Evolutionary conservation across 2,329 filamentous ascomycete species (phyloP).

Genomic region (Aspergillus sp.): DNA sequence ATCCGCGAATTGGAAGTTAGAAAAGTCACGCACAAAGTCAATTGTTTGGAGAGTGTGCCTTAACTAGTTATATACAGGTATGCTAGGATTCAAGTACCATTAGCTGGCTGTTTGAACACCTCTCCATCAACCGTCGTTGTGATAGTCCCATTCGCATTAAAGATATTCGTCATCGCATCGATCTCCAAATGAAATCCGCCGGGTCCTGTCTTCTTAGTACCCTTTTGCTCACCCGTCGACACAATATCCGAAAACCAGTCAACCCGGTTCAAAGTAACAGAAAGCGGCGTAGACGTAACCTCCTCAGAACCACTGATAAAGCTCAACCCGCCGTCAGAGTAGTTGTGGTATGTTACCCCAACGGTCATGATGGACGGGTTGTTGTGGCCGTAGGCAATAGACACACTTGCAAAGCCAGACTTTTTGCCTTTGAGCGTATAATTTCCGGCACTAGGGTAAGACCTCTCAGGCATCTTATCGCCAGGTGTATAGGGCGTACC

Average conservation of each 20-base stretch:
- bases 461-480: neutral
- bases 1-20: too few relatives aligned
- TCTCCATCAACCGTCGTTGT: conserved; percentile 33
- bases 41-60: too few relatives aligned
- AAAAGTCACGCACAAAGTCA: too few relatives aligned
- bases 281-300: conserved; percentile 19
- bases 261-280: conserved; percentile 19
- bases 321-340: conserved; percentile 29
- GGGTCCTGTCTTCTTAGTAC: conserved; percentile 34
- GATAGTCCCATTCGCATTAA: conserved; percentile 37
- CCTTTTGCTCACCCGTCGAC: conserved; percentile 22
- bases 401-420: conserved; percentile 8
- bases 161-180: conserved; percentile 34
- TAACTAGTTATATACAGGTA: too few relatives aligned
- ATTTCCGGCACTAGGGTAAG: conserved; percentile 3
- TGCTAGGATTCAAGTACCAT: too few relatives aligned
- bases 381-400: conserved; percentile 1
- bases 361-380: conserved; percentile 17
- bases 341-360: conserved; percentile 30
- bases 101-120: conserved; percentile 33
- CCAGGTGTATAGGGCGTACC: conserved; percentile 9
- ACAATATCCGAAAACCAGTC: conserved; percentile 37
- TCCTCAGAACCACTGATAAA: conserved; percentile 31
- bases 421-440: conserved; percentile 12
- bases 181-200: conserved; percentile 36